These are phyloP conservation scores for Kodamaea neixiangensis DNA, from an alignment of 805 yeast genomes.

Conservation along the genomic window DNA sequence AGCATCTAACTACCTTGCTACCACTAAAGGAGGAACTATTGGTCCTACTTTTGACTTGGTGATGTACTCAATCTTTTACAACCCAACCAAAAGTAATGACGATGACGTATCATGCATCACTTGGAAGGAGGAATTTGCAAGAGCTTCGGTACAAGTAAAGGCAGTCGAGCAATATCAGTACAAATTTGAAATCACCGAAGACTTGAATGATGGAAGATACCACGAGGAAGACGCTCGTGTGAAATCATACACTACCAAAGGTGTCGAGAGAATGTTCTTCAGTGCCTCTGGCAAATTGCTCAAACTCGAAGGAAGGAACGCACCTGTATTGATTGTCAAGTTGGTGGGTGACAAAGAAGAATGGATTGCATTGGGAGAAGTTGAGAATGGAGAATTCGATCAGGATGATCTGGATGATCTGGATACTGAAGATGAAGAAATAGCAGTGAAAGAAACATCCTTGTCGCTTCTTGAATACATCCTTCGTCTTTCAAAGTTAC, in stretches of 20 bases:
- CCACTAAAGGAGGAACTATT: constrained; percentile 22
- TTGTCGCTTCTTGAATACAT: constrained; percentile 66
- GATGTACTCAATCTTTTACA: constrained; percentile 63
- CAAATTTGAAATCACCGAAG: constrained; percentile 51
- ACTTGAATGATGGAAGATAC: constrained; percentile 69
- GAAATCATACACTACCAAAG: constrained; percentile 36
- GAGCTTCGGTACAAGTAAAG: constrained; percentile 47
- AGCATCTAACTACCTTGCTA: constrained; percentile 51
- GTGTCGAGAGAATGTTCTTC: constrained; percentile 58
- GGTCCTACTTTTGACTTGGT: constrained; percentile 64
- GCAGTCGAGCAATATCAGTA: constrained; percentile 38
- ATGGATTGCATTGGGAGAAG: constrained; percentile 24
- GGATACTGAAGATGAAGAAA: constrained; percentile 13
- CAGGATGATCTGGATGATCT: constrained; percentile 15
- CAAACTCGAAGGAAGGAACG: constrained; percentile 57
- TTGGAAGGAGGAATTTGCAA: constrained; percentile 76
- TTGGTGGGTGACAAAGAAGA: constrained; percentile 22
- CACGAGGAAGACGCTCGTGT: constrained; percentile 55
- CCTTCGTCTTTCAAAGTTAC: constrained; percentile 58
- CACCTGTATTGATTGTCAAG: constrained; percentile 71
- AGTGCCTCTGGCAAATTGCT: constrained; percentile 69
- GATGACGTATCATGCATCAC: constrained; percentile 44
- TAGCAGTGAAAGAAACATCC: constrained; percentile 24
- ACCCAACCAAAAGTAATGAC: constrained; percentile 43
- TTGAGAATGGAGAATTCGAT: constrained; percentile 16